A percentile compares a stretch with the other conserved stretches of the same genome.
Conservation (phyloP, 2,329 filamentous ascomycete genomes). For the Colletotrichum sp. region DNA sequence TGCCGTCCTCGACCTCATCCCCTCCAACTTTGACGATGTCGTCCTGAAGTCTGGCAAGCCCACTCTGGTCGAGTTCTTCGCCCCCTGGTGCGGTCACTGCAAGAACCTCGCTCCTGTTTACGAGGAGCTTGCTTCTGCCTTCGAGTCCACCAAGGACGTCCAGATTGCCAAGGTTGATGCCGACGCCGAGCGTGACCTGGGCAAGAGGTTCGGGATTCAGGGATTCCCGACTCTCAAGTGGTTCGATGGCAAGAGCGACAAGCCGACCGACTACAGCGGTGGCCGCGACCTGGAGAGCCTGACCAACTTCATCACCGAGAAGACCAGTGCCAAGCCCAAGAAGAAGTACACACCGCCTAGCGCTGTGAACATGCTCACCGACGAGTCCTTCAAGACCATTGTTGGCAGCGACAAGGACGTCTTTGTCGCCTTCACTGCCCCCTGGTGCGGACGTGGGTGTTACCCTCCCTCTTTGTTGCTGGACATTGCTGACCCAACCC, state of each 20-base stretch:
- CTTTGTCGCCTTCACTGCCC: constrained; percentile 94
- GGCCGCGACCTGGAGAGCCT: constrained; percentile 89
- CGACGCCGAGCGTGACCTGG: constrained; percentile 83
- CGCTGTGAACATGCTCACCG: constrained; percentile 79
- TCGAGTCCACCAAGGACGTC: constrained; percentile 74
- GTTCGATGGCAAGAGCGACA: constrained; percentile 93
- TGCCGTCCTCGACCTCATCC: constrained; percentile 87
- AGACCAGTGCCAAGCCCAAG: constrained; percentile 84
- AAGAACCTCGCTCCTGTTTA: constrained; percentile 95
- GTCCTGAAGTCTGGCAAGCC: constrained; percentile 93
- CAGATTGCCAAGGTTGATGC: constrained; percentile 96
- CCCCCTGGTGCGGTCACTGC: constrained; percentile 99
- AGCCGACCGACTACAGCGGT: constrained; percentile 82
- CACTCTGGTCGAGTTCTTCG: constrained; percentile 96
- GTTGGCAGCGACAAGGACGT: constrained; percentile 89
- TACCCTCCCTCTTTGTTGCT: neutral
- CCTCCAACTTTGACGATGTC: constrained; percentile 88
- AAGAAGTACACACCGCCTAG: constrained; percentile 75
- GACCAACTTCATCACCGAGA: constrained; percentile 79
- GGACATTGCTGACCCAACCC: constrained; percentile 6
- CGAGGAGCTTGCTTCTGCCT: constrained; percentile 82
- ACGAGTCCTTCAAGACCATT: constrained; percentile 75
- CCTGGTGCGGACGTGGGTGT: constrained; percentile 95
- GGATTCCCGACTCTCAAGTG: constrained; percentile 98
- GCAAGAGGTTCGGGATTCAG: constrained; percentile 85